phyloP scores from a whole-genome alignment of 1,139 yeast species.

The Taphrina deformans region DNA sequence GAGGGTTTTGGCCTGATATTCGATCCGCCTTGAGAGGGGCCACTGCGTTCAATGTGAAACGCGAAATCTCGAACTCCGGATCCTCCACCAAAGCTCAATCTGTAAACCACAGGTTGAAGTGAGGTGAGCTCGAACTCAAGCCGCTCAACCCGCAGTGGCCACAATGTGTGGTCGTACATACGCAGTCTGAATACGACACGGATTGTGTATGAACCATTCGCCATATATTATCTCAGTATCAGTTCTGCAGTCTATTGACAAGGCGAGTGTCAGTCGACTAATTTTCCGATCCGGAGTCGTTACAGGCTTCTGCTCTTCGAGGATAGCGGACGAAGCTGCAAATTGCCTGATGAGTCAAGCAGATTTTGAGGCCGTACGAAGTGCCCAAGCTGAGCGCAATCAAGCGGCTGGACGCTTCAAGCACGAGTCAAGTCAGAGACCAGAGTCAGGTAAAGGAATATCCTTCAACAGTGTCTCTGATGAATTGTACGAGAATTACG shows the following conservation, averaged over 20 bases:
- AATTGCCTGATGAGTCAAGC: conserved; percentile 23
- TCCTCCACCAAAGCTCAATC: neutral
- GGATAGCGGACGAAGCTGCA: no score
- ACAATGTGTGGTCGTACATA: neutral
- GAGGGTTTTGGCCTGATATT: no score
- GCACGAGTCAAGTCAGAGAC: neutral
- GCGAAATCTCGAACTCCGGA: neutral
- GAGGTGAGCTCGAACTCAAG: no score
- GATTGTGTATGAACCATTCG: neutral
- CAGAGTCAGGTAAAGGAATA: conserved; percentile 12
- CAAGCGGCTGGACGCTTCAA: conserved; percentile 1
- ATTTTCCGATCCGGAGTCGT: no score
- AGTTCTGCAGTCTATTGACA: no score
- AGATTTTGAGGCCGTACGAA: conserved; percentile 18
- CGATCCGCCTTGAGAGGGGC: no score
- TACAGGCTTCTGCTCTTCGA: no score
- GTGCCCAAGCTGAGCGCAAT: conserved; percentile 13
- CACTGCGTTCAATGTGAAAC: neutral
- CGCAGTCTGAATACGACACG: neutral
- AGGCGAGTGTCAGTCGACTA: no score
- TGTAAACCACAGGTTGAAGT: no score
- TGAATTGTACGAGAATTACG: conserved; percentile 17
- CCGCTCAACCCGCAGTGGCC: neutral
- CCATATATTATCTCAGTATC: no score
- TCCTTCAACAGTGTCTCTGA: conserved; percentile 20